Evolutionary conservation across 306 rosid genomes (phyloP).

Genomic region (peach (Prunus persica)): DNA sequence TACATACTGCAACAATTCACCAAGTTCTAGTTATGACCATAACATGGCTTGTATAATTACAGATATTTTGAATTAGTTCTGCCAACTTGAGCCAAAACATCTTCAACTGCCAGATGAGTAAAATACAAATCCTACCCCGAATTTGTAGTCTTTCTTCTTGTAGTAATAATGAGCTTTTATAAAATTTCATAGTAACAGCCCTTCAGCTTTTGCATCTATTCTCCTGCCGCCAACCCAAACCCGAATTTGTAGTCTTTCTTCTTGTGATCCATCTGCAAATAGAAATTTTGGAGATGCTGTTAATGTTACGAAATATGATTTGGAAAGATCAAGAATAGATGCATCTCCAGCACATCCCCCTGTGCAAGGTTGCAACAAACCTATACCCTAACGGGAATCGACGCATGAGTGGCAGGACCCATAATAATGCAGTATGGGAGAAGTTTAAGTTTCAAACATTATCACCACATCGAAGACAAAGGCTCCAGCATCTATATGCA

Average conservation of each 20-base stretch:
- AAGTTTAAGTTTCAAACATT: not conserved
- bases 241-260: slow-evolving; percentile 95
- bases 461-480: not conserved
- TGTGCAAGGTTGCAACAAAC: too few species aligned
- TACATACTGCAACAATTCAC: too few species aligned
- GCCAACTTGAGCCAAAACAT: too few species aligned
- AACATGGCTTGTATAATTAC: too few species aligned
- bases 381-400: too few species aligned
- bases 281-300: not conserved
- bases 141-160: too few species aligned
- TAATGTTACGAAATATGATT: not conserved
- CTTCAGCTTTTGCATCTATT: slow-evolving; percentile 34
- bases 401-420: too few species aligned
- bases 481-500: not conserved
- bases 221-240: slow-evolving; percentile 88
- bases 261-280: slow-evolving; percentile 76
- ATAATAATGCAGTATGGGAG: not conserved
- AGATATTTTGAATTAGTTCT: too few species aligned
- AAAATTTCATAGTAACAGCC: not conserved
- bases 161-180: not conserved
- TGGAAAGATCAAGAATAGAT: not conserved
- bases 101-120: too few species aligned
- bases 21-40: too few species aligned
- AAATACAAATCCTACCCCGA: too few species aligned
- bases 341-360: not conserved